phyloP scores from a whole-genome alignment of 768 basidiomycete species.

The Rhodotorula paludigena region DNA sequence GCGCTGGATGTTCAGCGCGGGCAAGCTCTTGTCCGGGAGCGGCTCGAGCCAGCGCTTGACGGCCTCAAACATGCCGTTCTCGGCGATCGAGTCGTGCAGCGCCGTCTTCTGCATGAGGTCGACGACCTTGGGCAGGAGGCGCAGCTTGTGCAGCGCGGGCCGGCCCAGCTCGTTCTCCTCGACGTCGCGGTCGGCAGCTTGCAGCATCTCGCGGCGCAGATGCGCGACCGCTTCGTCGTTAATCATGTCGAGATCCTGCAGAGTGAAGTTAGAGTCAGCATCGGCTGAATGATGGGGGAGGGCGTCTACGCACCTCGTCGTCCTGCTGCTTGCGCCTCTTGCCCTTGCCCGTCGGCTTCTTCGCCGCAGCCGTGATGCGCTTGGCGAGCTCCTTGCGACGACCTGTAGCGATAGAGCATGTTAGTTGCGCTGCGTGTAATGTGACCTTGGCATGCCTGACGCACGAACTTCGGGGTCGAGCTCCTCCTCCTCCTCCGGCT shows the following conservation, averaged over 20 bases:
- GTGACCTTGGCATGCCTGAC: conserved; percentile 22
- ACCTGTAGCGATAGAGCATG: conserved; percentile 51
- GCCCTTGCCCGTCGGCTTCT: conserved; percentile 55
- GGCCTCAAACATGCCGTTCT: conserved; percentile 87
- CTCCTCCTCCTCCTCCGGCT: conserved; percentile 39
- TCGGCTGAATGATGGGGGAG: no score
- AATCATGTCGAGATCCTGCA: conserved; percentile 61
- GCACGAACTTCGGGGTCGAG: conserved; percentile 66
- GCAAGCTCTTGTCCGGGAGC: conserved; percentile 82
- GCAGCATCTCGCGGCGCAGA: conserved; percentile 81
- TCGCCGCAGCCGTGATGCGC: conserved; percentile 79
- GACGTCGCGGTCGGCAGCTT: conserved; percentile 77
- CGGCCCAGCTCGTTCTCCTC: conserved; percentile 70
- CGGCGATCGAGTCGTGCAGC: conserved; percentile 83
- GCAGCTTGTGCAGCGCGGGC: conserved; percentile 79
- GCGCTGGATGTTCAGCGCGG: conserved; percentile 90
- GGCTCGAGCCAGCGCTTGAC: conserved; percentile 91
- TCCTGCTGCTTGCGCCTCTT: conserved; percentile 37
- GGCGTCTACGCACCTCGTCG: conserved; percentile 35
- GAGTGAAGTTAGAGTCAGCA: not conserved
- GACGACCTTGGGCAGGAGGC: conserved; percentile 81
- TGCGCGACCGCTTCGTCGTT: conserved; percentile 86
- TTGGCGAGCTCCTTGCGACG: conserved; percentile 72
- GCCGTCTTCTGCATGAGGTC: conserved; percentile 86
- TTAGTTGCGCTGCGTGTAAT: not conserved